Percentiles rank a stretch among this genome's conserved stretches.
Evolutionary conservation across 306 rosid genomes (phyloP).

Genomic region (Purshia tridentata): DNA sequence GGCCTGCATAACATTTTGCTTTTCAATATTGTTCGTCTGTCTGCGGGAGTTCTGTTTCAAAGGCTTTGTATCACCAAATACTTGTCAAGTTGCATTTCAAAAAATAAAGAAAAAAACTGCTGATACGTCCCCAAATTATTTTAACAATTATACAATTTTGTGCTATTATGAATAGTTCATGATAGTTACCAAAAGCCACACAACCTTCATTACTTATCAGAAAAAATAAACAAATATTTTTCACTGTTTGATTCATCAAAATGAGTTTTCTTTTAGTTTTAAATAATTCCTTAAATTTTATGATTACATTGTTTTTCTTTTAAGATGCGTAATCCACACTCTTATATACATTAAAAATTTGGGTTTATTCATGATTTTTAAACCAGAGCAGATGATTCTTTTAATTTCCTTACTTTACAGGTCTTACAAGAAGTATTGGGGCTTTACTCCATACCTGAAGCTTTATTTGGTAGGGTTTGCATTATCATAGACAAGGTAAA

Average conservation of each 20-base stretch:
- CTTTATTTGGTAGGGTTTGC: constrained; percentile 88
- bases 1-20: constrained; percentile 3
- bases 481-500: constrained; percentile 94
- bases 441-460: constrained; percentile 63
- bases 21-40: background rate
- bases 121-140: background rate
- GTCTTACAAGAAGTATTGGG: constrained; percentile 85
- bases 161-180: background rate
- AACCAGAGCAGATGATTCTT: background rate
- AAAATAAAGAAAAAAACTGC: background rate
- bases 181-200: background rate
- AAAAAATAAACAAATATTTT: background rate
- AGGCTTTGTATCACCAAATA: constrained; percentile 20
- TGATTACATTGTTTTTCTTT: background rate
- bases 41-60: constrained; percentile 15
- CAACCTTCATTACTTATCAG: background rate
- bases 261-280: background rate
- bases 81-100: constrained; percentile 1
- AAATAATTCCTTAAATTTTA: too few species aligned
- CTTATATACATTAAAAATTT: background rate
- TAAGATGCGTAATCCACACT: background rate
- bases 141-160: background rate
- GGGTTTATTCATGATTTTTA: background rate
- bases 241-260: background rate
- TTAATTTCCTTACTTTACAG: constrained; percentile 38